These are phyloP conservation scores for Hsuehochloa calcarea DNA, from an alignment of 176 grass and related monocot genomes.

Conservation along the genomic window DNA sequence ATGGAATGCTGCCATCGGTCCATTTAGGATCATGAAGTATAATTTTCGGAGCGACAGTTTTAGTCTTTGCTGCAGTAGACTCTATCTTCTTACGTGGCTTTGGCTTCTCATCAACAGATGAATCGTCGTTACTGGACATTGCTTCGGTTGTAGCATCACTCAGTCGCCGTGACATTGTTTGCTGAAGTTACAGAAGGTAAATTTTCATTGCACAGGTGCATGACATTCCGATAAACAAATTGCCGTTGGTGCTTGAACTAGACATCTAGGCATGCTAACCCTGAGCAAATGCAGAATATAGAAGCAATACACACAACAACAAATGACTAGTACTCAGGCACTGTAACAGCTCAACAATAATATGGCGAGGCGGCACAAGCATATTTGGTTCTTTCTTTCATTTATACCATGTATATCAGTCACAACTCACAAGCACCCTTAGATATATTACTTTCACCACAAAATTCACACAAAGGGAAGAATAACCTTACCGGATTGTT, in stretches of 20 bases:
- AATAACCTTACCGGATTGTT: not conserved
- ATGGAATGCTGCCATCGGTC: constrained; percentile 68
- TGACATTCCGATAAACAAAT: not conserved
- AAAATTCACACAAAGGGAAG: not conserved
- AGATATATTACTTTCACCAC: not conserved
- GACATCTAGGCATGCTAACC: not conserved
- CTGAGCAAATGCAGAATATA: not conserved
- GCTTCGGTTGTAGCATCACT: constrained; percentile 56
- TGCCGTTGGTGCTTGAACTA: not conserved
- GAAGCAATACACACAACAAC: not conserved
- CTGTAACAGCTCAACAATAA: not conserved
- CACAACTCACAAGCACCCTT: not conserved
- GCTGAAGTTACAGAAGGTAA: constrained; percentile 48
- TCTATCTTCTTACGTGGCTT: constrained; percentile 58
- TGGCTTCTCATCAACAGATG: constrained; percentile 52
- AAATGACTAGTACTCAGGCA: not conserved
- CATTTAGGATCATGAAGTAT: constrained; percentile 78
- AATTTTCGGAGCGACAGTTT: constrained; percentile 24
- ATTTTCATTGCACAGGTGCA: not conserved
- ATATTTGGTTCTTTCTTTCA: not conserved
- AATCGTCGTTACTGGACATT: constrained; percentile 49
- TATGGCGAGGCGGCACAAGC: not conserved
- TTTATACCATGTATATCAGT: not conserved
- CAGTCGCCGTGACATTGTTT: constrained; percentile 58
- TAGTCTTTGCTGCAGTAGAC: constrained; percentile 43